A percentile compares a stretch with the other conserved stretches of the same genome.
phyloP scores from a whole-genome alignment of 2,329 filamentous ascomycete species.

The Alternaria tenuissima region DNA sequence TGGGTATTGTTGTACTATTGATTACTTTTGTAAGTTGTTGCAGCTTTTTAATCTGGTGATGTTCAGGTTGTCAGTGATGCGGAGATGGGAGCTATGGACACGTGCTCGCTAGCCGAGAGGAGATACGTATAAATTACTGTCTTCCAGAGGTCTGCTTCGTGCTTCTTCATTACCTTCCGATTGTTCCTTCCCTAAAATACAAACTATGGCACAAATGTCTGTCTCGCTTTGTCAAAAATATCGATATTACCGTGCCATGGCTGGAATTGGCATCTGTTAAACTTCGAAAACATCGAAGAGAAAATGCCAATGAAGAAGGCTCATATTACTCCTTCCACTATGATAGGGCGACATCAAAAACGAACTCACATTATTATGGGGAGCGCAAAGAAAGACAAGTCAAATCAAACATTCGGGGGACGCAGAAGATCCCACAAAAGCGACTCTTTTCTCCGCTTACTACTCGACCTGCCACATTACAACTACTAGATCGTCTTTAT shows the following conservation, averaged over 20 bases:
- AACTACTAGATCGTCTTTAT: background rate
- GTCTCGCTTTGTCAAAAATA: background rate
- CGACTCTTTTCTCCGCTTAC: background rate
- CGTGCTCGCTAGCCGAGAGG: background rate
- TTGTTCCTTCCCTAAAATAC: background rate
- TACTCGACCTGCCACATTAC: background rate
- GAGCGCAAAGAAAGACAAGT: background rate
- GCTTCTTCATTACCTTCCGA: background rate
- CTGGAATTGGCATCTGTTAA: background rate
- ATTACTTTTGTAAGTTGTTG: background rate
- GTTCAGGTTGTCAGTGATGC: background rate
- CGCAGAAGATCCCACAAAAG: background rate
- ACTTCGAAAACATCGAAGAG: too few relatives aligned
- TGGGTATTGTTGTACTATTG: constrained; percentile 1
- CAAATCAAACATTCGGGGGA: background rate
- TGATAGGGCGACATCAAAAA: background rate
- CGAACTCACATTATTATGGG: background rate
- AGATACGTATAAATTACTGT: background rate
- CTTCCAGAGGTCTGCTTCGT: background rate
- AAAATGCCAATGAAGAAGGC: too few relatives aligned
- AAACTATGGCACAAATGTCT: too few relatives aligned
- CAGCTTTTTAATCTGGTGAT: background rate
- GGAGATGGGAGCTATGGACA: too few relatives aligned
- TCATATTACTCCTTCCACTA: too few relatives aligned
- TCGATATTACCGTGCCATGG: background rate